These are phyloP conservation scores for Fusarium globosum DNA, from an alignment of 2,329 filamentous ascomycete genomes.

Conservation along the genomic window DNA sequence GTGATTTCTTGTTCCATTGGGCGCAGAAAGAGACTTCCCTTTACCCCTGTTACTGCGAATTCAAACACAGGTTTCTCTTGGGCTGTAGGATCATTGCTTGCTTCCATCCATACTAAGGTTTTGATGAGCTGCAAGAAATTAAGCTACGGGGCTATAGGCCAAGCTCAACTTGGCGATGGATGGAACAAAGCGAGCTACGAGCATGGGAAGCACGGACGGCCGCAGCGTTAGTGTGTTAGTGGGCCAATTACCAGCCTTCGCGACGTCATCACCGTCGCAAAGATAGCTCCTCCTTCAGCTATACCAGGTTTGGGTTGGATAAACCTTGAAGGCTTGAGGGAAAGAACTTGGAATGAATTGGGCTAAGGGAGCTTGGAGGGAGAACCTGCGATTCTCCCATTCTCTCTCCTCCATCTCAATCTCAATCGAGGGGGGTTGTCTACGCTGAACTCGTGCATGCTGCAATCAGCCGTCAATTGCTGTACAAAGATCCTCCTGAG, in stretches of 20 bases:
- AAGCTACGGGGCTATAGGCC: constrained; percentile 11
- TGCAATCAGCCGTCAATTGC: constrained; percentile 37
- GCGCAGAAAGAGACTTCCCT: not conserved
- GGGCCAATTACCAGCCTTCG: constrained; percentile 26
- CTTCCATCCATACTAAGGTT: not conserved
- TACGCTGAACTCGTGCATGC: constrained; percentile 20
- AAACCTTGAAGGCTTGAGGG: constrained; percentile 26
- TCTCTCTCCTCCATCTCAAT: not conserved
- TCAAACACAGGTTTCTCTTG: not conserved
- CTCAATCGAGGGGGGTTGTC: not conserved
- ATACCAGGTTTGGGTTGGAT: constrained; percentile 13
- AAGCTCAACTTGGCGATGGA: constrained; percentile 8
- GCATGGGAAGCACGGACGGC: constrained; percentile 26
- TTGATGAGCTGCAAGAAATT: constrained; percentile 21
- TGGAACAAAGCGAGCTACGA: not conserved
- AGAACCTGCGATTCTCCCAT: not conserved
- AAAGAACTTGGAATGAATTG: constrained; percentile 28
- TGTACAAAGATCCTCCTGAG: constrained; percentile 26
- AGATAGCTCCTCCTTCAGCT: constrained; percentile 31
- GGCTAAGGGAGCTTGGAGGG: not conserved
- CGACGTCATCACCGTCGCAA: constrained; percentile 32
- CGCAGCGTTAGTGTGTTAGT: constrained; percentile 4
- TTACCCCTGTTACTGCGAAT: not conserved
- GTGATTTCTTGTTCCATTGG: not conserved
- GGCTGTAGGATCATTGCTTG: not conserved